These are phyloP conservation scores for Stagonosporopsis rhizophila DNA, from an alignment of 2,329 filamentous ascomycete genomes.

Conservation along the genomic window DNA sequence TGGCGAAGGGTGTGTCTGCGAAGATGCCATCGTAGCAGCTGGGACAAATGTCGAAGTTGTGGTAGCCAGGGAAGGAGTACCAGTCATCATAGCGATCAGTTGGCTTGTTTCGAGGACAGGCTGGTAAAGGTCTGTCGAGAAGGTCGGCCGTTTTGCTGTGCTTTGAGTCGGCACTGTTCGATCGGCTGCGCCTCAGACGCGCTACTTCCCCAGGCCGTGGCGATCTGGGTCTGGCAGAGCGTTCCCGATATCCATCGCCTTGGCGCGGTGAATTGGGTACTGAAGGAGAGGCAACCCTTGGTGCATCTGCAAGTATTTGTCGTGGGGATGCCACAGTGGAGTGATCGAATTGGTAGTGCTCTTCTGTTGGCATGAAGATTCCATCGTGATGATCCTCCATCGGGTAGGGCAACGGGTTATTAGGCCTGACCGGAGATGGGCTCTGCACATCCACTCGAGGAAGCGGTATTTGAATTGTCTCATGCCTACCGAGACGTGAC, in stretches of 20 bases:
- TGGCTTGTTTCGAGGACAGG: conserved; percentile 70
- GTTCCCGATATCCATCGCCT: conserved; percentile 17
- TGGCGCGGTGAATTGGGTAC: conserved; percentile 33
- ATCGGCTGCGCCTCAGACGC: conserved; percentile 31
- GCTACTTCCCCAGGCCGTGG: conserved; percentile 30
- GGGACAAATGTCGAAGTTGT: conserved; percentile 81
- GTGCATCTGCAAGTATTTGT: conserved; percentile 34
- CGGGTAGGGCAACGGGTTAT: conserved; percentile 53
- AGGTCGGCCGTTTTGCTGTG: conserved; percentile 21
- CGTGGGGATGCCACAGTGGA: conserved; percentile 30
- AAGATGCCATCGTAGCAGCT: conserved; percentile 78
- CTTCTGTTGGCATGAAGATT: conserved; percentile 54
- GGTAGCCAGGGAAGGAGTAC: conserved; percentile 75
- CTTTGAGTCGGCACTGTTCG: conserved; percentile 39
- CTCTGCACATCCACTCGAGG: conserved; percentile 46
- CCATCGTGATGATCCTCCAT: conserved; percentile 50
- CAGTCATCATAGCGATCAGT: conserved; percentile 75
- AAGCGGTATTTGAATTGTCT: conserved; percentile 38
- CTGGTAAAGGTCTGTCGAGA: conserved; percentile 50
- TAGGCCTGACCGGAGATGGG: conserved; percentile 40
- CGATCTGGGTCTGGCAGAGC: conserved; percentile 21
- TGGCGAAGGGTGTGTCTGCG: conserved; percentile 69
- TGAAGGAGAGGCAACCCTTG: conserved; percentile 29
- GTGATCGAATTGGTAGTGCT: conserved; percentile 50
- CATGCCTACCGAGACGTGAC: conserved; percentile 38